These are phyloP conservation scores for Phlyctochytrium arcticum DNA, from an alignment of 192 early-diverging fungal genomes.

Conservation along the genomic window DNA sequence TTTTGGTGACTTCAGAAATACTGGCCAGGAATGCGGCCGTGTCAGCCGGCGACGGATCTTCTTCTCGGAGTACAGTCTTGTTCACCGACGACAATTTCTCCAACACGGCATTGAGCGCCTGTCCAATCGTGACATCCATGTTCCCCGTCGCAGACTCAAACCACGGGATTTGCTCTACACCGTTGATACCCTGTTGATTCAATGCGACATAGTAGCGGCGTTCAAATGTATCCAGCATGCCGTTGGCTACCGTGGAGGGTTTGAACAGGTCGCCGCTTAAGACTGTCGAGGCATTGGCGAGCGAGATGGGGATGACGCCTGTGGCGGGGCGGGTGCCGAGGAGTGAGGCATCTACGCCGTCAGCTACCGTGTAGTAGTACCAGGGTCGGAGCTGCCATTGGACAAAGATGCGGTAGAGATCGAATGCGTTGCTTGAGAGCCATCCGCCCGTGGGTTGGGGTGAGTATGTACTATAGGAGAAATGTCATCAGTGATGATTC, in stretches of 20 bases:
- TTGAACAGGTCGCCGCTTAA: neutral
- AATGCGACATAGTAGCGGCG: constrained; percentile 41
- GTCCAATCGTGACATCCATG: constrained; percentile 45
- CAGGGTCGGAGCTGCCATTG: constrained; percentile 28
- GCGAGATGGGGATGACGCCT: constrained; percentile 19
- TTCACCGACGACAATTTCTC: constrained; percentile 34
- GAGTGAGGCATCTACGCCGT: neutral
- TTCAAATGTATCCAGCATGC: constrained; percentile 37
- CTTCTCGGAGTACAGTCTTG: constrained; percentile 36
- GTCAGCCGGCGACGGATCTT: constrained; percentile 11
- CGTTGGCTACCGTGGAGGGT: constrained; percentile 12
- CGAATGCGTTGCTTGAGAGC: neutral
- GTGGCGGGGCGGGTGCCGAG: constrained; percentile 26
- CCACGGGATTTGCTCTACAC: constrained; percentile 44
- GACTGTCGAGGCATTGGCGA: neutral
- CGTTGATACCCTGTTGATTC: neutral
- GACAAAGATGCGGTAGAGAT: neutral
- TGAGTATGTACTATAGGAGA: constrained; percentile 22
- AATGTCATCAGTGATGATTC: too few relatives aligned
- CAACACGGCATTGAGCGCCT: constrained; percentile 30
- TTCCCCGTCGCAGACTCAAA: constrained; percentile 33
- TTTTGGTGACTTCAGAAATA: constrained; percentile 29
- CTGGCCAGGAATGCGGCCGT: constrained; percentile 9
- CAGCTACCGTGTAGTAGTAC: constrained; percentile 7
- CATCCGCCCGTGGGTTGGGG: constrained; percentile 12